These are phyloP conservation scores for Pseudoneurospora amorphoporcata DNA, from an alignment of 495 filamentous ascomycete species.

Conservation along the genomic window DNA sequence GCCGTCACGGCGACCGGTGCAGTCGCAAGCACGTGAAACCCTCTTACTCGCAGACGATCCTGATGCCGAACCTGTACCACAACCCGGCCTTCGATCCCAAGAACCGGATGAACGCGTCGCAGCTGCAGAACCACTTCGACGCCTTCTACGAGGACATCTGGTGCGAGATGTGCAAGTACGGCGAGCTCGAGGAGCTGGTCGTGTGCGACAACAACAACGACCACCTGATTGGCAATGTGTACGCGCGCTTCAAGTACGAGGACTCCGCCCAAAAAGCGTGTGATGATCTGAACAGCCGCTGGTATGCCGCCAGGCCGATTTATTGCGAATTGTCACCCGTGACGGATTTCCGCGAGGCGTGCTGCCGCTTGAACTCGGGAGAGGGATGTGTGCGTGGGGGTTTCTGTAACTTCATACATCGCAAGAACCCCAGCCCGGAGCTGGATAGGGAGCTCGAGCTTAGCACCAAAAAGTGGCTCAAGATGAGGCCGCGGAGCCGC, in stretches of 20 bases:
- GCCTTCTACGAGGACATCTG: constrained; percentile 99
- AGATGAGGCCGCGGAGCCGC: constrained; percentile 73
- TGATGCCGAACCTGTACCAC: constrained; percentile 97
- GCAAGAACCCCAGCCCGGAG: constrained; percentile 84
- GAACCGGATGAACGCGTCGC: constrained; percentile 86
- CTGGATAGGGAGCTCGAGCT: constrained; percentile 81
- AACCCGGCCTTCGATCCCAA: constrained; percentile 97
- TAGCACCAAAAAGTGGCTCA: constrained; percentile 91
- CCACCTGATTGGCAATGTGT: constrained; percentile 97
- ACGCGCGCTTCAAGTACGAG: constrained; percentile 99
- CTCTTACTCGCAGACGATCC: constrained; percentile 92
- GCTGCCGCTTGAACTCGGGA: constrained; percentile 86
- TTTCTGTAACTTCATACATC: constrained; percentile 98
- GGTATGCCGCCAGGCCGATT: constrained; percentile 95
- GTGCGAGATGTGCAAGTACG: constrained; percentile 97
- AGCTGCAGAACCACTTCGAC: constrained; percentile 98
- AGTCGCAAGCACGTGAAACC: constrained; percentile 98
- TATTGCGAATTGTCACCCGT: constrained; percentile 97
- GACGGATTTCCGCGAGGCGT: constrained; percentile 97
- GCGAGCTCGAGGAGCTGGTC: constrained; percentile 80
- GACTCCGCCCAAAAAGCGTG: constrained; percentile 88
- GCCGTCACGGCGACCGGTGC: constrained; percentile 95
- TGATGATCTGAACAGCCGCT: constrained; percentile 86
- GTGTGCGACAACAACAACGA: constrained; percentile 97
- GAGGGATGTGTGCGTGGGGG: constrained; percentile 94